Conservation (phyloP, 805 yeast genomes). For the Cyberlindnera xishuangbannaensis region DNA sequence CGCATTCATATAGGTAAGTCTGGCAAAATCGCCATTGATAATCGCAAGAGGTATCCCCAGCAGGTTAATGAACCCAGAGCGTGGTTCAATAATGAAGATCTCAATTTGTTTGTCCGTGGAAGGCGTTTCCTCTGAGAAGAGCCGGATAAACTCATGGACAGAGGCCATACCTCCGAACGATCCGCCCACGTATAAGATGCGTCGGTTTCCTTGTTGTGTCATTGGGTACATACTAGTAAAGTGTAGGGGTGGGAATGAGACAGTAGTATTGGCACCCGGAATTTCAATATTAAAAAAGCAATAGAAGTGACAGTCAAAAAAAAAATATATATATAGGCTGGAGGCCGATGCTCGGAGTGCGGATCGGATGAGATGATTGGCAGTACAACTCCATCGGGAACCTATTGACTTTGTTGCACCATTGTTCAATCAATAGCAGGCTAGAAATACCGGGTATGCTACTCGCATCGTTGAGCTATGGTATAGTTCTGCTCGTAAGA, state of each 20-base stretch:
- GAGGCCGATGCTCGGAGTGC: too few relatives aligned
- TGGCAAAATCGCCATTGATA: constrained; percentile 33
- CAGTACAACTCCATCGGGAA: too few relatives aligned
- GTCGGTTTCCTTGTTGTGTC: not conserved
- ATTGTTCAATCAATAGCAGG: too few relatives aligned
- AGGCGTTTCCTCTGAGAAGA: constrained; percentile 6
- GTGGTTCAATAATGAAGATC: constrained; percentile 33
- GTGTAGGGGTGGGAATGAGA: not conserved
- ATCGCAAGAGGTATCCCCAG: constrained; percentile 35
- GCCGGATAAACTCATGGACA: constrained; percentile 20
- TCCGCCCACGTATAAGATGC: constrained; percentile 27
- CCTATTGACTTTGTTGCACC: too few relatives aligned
- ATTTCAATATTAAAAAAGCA: too few relatives aligned
- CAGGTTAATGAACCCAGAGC: constrained; percentile 36
- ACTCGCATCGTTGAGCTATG: too few relatives aligned
- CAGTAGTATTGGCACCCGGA: too few relatives aligned
- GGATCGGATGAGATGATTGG: too few relatives aligned
- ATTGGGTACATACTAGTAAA: not conserved
- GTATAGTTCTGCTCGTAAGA: too few relatives aligned
- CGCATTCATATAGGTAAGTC: constrained; percentile 27
- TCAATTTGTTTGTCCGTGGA: constrained; percentile 15
- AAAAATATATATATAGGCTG: too few relatives aligned
- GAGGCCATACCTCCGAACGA: constrained; percentile 34
- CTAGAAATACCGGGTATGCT: too few relatives aligned
- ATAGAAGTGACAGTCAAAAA: too few relatives aligned